These are phyloP conservation scores for Fraxinus dipetala DNA, from an alignment of 305 asterid genomes.

Conservation along the genomic window DNA sequence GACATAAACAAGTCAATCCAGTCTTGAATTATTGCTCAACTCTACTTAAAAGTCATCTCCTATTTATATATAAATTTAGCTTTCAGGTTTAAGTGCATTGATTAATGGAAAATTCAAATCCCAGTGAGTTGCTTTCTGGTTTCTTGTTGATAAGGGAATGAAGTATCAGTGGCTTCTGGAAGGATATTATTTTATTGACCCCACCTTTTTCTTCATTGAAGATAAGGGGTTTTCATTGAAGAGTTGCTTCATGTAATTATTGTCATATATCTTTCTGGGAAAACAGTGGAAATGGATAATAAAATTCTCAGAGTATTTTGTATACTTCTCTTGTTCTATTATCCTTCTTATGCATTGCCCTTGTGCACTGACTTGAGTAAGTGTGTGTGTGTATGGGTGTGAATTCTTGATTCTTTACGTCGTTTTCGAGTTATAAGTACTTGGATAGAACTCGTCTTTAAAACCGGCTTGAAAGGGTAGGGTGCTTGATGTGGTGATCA, in stretches of 20 bases:
- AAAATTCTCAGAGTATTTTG: constrained; percentile 22
- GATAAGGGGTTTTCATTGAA: constrained; percentile 21
- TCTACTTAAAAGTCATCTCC: constrained; percentile 24
- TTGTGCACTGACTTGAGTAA: constrained; percentile 74
- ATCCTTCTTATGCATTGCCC: constrained; percentile 60
- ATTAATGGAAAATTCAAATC: no score
- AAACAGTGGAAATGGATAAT: constrained; percentile 30
- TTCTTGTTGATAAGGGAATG: constrained; percentile 21
- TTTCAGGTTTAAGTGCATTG: constrained; percentile 34
- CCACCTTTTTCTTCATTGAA: constrained; percentile 7
- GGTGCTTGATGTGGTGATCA: neutral
- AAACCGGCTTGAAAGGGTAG: neutral
- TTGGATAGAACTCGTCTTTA: neutral
- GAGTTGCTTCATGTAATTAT: constrained; percentile 29
- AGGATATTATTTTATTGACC: constrained; percentile 28
- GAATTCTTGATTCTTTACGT: constrained; percentile 8
- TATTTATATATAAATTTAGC: constrained; percentile 24
- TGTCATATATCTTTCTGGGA: constrained; percentile 20
- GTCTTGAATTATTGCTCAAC: constrained; percentile 32
- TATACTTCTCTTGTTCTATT: constrained; percentile 45
- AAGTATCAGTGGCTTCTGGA: constrained; percentile 37
- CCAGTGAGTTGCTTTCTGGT: neutral
- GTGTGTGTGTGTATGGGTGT: constrained; percentile 24
- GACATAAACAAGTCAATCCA: constrained; percentile 37
- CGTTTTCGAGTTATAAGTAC: neutral